These are phyloP conservation scores for Rasamsonia emersonii DNA, from an alignment of 2,329 filamentous ascomycete species.

Conservation along the genomic window DNA sequence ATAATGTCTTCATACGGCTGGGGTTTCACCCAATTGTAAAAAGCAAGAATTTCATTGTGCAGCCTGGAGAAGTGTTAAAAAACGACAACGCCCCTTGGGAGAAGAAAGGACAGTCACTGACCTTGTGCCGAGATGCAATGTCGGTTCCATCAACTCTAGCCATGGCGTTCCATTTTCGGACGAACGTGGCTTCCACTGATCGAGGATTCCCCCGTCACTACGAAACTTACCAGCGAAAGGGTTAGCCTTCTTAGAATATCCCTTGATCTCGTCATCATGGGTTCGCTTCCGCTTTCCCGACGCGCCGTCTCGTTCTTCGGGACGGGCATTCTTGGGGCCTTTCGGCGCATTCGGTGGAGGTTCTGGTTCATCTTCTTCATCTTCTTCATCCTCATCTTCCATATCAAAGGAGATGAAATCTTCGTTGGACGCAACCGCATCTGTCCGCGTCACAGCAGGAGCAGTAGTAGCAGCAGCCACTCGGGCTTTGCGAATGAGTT, in stretches of 20 bases:
- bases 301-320: slow-evolving; percentile 32
- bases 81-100: neutral
- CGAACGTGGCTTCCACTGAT: slow-evolving; percentile 44
- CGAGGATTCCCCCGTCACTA: slow-evolving; percentile 42
- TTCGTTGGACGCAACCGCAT: slow-evolving; percentile 51
- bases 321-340: slow-evolving; percentile 23
- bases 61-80: slow-evolving; percentile 46
- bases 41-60: slow-evolving; percentile 83
- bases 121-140: slow-evolving; percentile 26
- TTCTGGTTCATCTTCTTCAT: slow-evolving; percentile 19
- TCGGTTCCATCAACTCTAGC: slow-evolving; percentile 31
- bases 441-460: slow-evolving; percentile 42
- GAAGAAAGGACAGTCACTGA: slow-evolving; percentile 12
- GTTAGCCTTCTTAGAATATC: slow-evolving; percentile 44
- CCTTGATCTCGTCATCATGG: slow-evolving; percentile 58
- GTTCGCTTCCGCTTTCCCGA: slow-evolving; percentile 67
- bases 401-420: slow-evolving; percentile 88
- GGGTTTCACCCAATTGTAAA: slow-evolving; percentile 77
- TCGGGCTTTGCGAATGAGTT: slow-evolving; percentile 83
- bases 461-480: slow-evolving; percentile 45
- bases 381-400: slow-evolving; percentile 46
- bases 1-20: slow-evolving; percentile 67
- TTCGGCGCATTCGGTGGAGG: slow-evolving; percentile 30
- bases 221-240: slow-evolving; percentile 46
- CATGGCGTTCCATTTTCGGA: slow-evolving; percentile 52